These are phyloP conservation scores for Talaromyces ruber DNA, from an alignment of 495 filamentous ascomycete genomes.

Conservation along the genomic window DNA sequence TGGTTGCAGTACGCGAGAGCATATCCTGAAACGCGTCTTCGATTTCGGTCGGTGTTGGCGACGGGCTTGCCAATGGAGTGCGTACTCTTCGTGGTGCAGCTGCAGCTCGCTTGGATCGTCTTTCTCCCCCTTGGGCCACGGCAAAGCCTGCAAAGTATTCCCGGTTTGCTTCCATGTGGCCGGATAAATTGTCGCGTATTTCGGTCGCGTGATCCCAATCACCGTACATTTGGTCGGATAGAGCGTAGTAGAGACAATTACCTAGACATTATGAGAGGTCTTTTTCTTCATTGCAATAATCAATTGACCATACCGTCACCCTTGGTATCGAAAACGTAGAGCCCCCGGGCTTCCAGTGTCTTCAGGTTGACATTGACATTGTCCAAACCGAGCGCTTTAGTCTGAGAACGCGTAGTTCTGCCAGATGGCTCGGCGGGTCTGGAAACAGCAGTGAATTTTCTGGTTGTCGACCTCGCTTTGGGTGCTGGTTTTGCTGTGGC, in stretches of 20 bases:
- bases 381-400: neutral
- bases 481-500: neutral
- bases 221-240: constrained; percentile 68
- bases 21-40: constrained; percentile 55
- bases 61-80: constrained; percentile 26
- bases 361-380: constrained; percentile 23
- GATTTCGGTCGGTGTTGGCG: constrained; percentile 47
- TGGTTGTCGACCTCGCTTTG: constrained; percentile 4
- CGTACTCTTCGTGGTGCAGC: constrained; percentile 51
- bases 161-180: constrained; percentile 52
- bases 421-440: constrained; percentile 6
- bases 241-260: constrained; percentile 71
- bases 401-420: neutral
- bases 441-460: constrained; percentile 10
- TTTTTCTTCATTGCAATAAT: neutral
- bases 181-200: constrained; percentile 52
- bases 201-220: constrained; percentile 46
- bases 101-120: constrained; percentile 34
- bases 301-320: constrained; percentile 11
- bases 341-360: constrained; percentile 26
- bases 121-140: constrained; percentile 48
- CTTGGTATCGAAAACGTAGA: constrained; percentile 36
- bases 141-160: constrained; percentile 63
- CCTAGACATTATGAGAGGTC: constrained; percentile 29
- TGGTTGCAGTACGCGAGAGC: constrained; percentile 50